These are phyloP conservation scores for Capsicum pubescens DNA, from an alignment of 257 asterid species.

Conservation along the genomic window DNA sequence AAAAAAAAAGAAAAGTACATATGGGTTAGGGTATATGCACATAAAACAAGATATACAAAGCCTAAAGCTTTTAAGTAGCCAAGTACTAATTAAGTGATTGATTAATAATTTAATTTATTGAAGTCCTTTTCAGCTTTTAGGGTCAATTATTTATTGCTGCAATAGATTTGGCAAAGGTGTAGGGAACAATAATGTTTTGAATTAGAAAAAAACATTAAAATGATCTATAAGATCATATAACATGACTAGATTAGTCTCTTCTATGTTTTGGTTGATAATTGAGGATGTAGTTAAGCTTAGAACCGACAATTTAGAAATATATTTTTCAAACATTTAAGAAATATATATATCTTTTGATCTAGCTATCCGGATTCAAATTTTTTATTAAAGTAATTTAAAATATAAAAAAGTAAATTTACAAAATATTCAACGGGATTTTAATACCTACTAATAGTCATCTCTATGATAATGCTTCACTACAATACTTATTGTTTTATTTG, in stretches of 20 bases:
- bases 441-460: too few species aligned
- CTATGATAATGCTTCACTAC: too few species aligned
- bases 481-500: too few species aligned
- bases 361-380: too few species aligned
- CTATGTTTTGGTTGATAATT: neutral
- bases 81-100: neutral
- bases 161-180: neutral
- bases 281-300: too few species aligned
- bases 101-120: neutral
- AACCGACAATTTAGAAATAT: neutral
- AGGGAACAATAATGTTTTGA: conserved; percentile 19
- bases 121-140: conserved; percentile 24
- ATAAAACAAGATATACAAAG: neutral
- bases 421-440: too few species aligned
- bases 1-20: neutral
- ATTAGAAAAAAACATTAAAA: neutral
- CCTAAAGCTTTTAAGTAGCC: neutral
- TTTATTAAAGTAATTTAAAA: too few species aligned
- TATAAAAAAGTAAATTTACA: too few species aligned
- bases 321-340: too few species aligned
- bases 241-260: neutral
- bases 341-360: neutral
- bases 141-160: neutral
- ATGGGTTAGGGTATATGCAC: neutral
- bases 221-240: neutral